Evolutionary conservation across 2,329 filamentous ascomycete genomes (phyloP).

Genomic region (Gnomoniopsis smithogilvyi): DNA sequence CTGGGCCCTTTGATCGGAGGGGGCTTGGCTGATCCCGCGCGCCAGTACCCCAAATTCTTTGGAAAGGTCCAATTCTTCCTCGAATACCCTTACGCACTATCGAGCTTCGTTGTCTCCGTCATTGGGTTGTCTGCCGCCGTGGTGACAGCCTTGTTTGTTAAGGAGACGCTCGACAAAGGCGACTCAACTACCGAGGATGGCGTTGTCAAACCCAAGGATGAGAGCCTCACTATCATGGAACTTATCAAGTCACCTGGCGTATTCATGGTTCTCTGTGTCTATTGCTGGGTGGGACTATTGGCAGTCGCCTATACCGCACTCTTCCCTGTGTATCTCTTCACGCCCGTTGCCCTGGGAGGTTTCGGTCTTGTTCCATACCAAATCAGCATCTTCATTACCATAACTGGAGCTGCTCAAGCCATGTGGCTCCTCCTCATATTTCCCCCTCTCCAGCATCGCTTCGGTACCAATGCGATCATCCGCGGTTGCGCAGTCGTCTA

Average conservation of each 20-base stretch:
- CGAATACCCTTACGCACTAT: slow-evolving; percentile 63
- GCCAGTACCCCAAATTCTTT: slow-evolving; percentile 60
- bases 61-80: slow-evolving; percentile 54
- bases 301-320: slow-evolving; percentile 71
- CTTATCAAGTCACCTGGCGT: slow-evolving; percentile 65
- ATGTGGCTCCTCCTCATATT: slow-evolving; percentile 70
- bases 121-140: slow-evolving; percentile 53
- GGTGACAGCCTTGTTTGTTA: slow-evolving; percentile 52
- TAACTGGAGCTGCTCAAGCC: slow-evolving; percentile 64
- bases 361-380: slow-evolving; percentile 58
- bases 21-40: slow-evolving; percentile 62
- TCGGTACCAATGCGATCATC: slow-evolving; percentile 66
- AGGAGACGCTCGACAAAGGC: slow-evolving; percentile 54
- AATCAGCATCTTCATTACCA: slow-evolving; percentile 65
- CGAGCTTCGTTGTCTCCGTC: slow-evolving; percentile 54
- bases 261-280: slow-evolving; percentile 61
- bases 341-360: slow-evolving; percentile 59
- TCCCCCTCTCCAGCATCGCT: slow-evolving; percentile 60
- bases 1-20: slow-evolving; percentile 70
- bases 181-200: slow-evolving; percentile 19
- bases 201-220: slow-evolving; percentile 19
- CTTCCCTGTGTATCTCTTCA: slow-evolving; percentile 66
- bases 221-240: slow-evolving; percentile 42
- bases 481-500: slow-evolving; percentile 55
- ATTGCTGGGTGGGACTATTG: slow-evolving; percentile 64